Evolutionary conservation across 2,329 filamentous ascomycete genomes (phyloP), one percentile per base, ranked within the genome.

Genomic region (Chrysoporthe austroafricana): DNA sequence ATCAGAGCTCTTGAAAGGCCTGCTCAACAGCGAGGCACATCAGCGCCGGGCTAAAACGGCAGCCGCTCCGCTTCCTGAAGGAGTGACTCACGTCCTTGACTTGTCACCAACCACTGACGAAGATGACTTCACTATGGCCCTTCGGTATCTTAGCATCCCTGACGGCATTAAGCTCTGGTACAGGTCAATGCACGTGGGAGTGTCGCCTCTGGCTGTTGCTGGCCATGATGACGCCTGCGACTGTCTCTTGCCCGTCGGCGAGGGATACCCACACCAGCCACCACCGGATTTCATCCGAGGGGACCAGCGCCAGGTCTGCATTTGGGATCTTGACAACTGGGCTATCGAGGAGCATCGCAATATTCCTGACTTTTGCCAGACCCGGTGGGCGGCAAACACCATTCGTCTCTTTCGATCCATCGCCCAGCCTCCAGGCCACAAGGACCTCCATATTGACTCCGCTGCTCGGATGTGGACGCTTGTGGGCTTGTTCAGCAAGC

Each of bases 391-490:
- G 14, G 85, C 84, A 39, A 85, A 85, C 26, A 87, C 96, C 44
- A 82, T 91, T 58, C 83, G 88, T 1, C 78, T 92, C 0, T 79
- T 92, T 4, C 81, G 86, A 72, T 80, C 84, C 13, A 83, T 92
- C 52, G 81, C 87, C 70, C 42, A 60, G 63, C 63, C 63, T 60
- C 39, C 54, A 14, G 56, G 63, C 54, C 85, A 84, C 2, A 79
- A 84, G 3, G 78, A 83, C 42, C 80, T 88, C 0, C 78, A 81
- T 1, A 75, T 93, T 16, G 85, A 92, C 75, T 91, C 89, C 0
- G 90, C 90, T 0, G 81, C 85, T 13, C 88, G 90, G 16, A 78
- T 91, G 48, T 92, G 88, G 83, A 91, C 89, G 0, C 81, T 91
- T n/a, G 85, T 87, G 44, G 86, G 84, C 3, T 76, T 92, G 9